Base-by-base conservation (phyloP, 352 stramenopile genomes). In the Phytopythium delawarense region DNA sequence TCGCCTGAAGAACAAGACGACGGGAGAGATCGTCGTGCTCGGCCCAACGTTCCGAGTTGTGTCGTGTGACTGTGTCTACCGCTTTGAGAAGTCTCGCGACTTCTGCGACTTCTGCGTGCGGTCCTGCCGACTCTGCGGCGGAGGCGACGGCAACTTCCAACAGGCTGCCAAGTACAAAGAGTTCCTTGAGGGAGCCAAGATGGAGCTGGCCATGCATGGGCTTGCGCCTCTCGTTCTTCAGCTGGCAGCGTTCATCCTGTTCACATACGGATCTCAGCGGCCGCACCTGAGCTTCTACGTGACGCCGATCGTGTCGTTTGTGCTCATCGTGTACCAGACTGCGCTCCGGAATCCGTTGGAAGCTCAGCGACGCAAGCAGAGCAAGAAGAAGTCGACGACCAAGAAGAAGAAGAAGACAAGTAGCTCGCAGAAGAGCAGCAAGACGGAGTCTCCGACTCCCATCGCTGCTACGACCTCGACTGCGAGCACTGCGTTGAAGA, bases 41-140 rank as follows among this genome's bases (percentile, higher is more conserved):
- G 87, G 87, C 0, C 78, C 83, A 34, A 93, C 73, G 11, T 96
- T 93, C 66, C 81, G 84, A n/a, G 87, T 94, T 55, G 80, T 94
- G 4, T 75, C 79, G 28, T 96, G 87, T 55, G 84, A 96, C 63
- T 96, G 87, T 44, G 84, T 93, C n/a, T 75, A 88, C 53, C 83
- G 87, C 20, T 88, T 88, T 45, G 66, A 81, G 30, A 76, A 67
- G 25, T 76, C 72, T 8, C 75, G 76, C 5, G 78, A 87, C 15
- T 92, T 88, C 57, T 96, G 87, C 53, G 70, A 58, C 12, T 96
- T 96, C 52, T 96, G 87, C 58, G 78, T 76, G 23, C 74, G 87
- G 35, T 83, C 84, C 16, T 96, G 87, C 37, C 71, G 74, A 0
- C 64, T 88, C 8, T 96, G 87, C 45, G 84, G 87, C 30, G 87